A percentile compares a stretch with the other conserved stretches of the same genome.
Evolutionary conservation across 768 basidiomycete genomes (phyloP).

Genomic region (Termitomyces sp.): DNA sequence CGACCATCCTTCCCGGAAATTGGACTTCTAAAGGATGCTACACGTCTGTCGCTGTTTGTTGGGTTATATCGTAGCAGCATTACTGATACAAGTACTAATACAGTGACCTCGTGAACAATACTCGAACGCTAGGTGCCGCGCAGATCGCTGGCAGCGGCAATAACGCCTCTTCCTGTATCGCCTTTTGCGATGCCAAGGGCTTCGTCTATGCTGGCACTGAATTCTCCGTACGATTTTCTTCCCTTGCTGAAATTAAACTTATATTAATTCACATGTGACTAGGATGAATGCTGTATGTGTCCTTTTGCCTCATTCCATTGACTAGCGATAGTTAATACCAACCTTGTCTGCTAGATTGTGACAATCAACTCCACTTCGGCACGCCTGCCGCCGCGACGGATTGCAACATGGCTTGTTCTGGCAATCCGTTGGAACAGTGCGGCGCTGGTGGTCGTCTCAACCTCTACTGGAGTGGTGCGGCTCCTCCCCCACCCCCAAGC

Average conservation of each 20-base stretch:
- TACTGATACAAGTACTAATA: not conserved
- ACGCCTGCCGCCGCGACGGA: slow-evolving; percentile 40
- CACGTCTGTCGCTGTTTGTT: slow-evolving; percentile 33
- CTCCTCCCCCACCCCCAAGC: slow-evolving; percentile 49
- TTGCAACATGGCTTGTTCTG: slow-evolving; percentile 59
- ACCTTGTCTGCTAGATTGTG: slow-evolving; percentile 46
- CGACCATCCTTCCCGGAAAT: slow-evolving; percentile 38
- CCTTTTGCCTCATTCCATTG: slow-evolving; percentile 8
- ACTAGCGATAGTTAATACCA: not conserved
- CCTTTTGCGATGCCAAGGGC: slow-evolving; percentile 37
- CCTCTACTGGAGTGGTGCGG: slow-evolving; percentile 56
- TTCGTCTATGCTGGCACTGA: slow-evolving; percentile 70
- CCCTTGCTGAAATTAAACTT: not conserved
- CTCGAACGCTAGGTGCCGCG: slow-evolving; percentile 51
- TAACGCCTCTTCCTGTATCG: slow-evolving; percentile 52
- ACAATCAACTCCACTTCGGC: slow-evolving; percentile 43
- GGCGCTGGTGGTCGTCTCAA: slow-evolving; percentile 57
- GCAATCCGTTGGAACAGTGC: slow-evolving; percentile 51
- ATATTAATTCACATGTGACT: not conserved
- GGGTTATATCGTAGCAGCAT: not conserved
- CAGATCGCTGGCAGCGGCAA: slow-evolving; percentile 44
- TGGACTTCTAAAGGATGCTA: slow-evolving; percentile 62
- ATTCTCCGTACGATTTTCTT: slow-evolving; percentile 28
- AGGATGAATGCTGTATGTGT: slow-evolving; percentile 50
- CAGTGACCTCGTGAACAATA: slow-evolving; percentile 47